These are phyloP conservation scores for Ophiostoma sp. DNA, from an alignment of 2,329 filamentous ascomycete genomes.

Conservation along the genomic window DNA sequence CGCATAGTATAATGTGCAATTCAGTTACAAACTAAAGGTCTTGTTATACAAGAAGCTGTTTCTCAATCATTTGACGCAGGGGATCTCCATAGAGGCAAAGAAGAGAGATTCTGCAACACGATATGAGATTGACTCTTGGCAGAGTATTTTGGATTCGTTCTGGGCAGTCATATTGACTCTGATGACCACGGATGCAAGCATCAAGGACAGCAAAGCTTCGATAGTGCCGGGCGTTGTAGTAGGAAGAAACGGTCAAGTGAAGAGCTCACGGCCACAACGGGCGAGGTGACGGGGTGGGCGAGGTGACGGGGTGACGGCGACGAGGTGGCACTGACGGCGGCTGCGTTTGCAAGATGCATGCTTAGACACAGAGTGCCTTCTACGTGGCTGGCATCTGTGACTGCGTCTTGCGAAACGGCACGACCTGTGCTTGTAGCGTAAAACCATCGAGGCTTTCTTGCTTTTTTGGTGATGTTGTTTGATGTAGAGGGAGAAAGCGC, in stretches of 20 bases:
- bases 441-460: neutral
- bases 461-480: slow-evolving; percentile 5
- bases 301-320: too few relatives aligned
- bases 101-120: slow-evolving; percentile 79
- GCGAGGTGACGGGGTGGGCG: neutral
- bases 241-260: neutral
- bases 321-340: neutral
- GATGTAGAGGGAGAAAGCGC: neutral
- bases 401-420: neutral
- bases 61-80: slow-evolving; percentile 85
- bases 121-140: slow-evolving; percentile 85
- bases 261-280: slow-evolving; percentile 11
- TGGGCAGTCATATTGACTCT: slow-evolving; percentile 87
- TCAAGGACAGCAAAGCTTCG: slow-evolving; percentile 77
- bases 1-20: neutral
- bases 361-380: neutral
- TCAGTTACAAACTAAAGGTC: neutral
- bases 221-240: slow-evolving; percentile 56
- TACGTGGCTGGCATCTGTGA: neutral
- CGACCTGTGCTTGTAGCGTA: neutral
- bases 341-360: neutral
- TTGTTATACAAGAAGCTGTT: slow-evolving; percentile 44
- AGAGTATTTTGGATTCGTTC: slow-evolving; percentile 67
- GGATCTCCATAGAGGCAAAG: slow-evolving; percentile 69
- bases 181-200: slow-evolving; percentile 54